These are phyloP conservation scores for Physcia stellaris DNA, from an alignment of 495 filamentous ascomycete genomes.

Conservation along the genomic window DNA sequence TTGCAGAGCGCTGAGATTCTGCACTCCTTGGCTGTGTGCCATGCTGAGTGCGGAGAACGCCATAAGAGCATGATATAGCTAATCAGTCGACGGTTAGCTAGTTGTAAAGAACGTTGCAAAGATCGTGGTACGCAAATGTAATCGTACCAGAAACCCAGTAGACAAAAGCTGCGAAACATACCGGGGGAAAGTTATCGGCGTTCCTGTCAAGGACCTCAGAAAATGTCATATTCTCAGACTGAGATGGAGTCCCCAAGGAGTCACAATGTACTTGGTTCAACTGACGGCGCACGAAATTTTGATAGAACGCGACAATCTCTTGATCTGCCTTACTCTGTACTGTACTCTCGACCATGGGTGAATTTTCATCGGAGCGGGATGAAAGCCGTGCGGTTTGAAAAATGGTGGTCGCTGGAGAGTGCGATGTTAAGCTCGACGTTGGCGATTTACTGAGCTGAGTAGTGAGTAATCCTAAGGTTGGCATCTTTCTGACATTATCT, in stretches of 20 bases:
- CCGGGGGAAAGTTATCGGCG: constrained; percentile 36
- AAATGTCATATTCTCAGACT: constrained; percentile 9
- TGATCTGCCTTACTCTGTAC: constrained; percentile 11
- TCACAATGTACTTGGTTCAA: constrained; percentile 16
- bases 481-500: constrained; percentile 26
- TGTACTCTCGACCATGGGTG: constrained; percentile 8
- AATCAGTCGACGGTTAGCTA: too few species aligned
- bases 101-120: too few species aligned
- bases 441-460: constrained; percentile 3
- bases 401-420: constrained; percentile 1
- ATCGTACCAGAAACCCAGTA: too few species aligned
- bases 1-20: constrained; percentile 35
- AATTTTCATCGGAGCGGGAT: too few species aligned
- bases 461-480: constrained; percentile 5
- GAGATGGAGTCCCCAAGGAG: constrained; percentile 9
- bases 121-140: too few species aligned
- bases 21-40: constrained; percentile 29
- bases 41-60: constrained; percentile 43
- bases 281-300: constrained; percentile 12
- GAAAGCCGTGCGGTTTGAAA: too few species aligned
- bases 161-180: constrained; percentile 30
- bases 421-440: constrained; percentile 3
- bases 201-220: constrained; percentile 33
- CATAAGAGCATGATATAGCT: constrained; percentile 51
- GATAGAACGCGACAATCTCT: constrained; percentile 12